Evolutionary conservation across 805 yeast species (phyloP).

Genomic region (Nakazawaea wyomingensis): DNA sequence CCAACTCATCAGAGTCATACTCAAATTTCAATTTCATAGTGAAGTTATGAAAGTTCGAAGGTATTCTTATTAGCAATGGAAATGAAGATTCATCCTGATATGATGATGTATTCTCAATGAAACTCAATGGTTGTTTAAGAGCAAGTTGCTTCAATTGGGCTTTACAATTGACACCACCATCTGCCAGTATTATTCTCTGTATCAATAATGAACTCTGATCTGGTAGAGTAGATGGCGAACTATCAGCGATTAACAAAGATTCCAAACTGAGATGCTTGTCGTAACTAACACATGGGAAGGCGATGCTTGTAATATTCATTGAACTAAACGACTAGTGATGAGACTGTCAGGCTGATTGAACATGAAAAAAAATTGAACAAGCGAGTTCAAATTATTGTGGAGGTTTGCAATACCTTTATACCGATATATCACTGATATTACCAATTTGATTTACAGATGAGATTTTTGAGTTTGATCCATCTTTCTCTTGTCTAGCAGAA

Average conservation of each 20-base stretch:
- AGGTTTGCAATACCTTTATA: no score
- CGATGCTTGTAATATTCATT: not conserved
- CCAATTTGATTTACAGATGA: no score
- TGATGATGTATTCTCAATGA: not conserved
- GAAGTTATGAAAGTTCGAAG: not conserved
- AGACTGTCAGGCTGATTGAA: no score
- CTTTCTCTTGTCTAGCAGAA: no score
- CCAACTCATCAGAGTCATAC: not conserved
- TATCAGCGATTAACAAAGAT: not conserved
- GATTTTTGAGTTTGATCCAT: no score
- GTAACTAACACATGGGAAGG: not conserved
- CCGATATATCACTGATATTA: no score
- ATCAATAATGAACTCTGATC: not conserved
- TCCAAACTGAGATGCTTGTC: not conserved
- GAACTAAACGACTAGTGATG: no score
- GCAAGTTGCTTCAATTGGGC: not conserved
- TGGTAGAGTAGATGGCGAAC: not conserved
- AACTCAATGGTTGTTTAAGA: not conserved
- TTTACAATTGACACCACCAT: not conserved
- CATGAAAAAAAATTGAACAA: no score
- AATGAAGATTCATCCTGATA: slow-evolving; percentile 2
- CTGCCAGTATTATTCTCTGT: not conserved
- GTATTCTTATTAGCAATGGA: slow-evolving; percentile 3
- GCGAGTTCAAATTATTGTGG: no score
- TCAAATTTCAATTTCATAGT: not conserved